Base-by-base conservation (phyloP, 345 rosid species). In the Arabidopsis suecica region DNA sequence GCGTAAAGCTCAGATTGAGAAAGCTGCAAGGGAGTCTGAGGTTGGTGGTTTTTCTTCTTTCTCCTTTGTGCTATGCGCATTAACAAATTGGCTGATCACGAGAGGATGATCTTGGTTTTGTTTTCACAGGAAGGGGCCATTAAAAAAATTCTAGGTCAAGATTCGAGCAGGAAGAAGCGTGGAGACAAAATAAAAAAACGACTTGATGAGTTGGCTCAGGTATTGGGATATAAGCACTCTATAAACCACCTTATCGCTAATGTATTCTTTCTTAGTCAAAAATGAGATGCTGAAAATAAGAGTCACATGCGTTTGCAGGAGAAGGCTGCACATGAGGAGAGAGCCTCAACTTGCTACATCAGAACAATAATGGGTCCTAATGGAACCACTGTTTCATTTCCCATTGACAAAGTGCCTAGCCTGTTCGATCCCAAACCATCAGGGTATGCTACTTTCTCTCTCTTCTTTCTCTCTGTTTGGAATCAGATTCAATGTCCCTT, bases 131-230 rank as follows among this genome's bases (percentile, higher is more conserved):
- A 87, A 42, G 97, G 87, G 80, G 99, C 98, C 66, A 93, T 93
- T 33, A 82, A 89, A 62, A 96, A 93, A 87, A 93, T 96, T 72
- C 98, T 93, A 8, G 97, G 98, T 55, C 98, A 93, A 82, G 97
- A 91, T 82, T 93, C 99, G 10, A 84, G 69, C 79, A 79, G 97
- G 83, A 91, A 89, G 93, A 96, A 91, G 73, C 88, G 90, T 51
- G 97, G 89, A 80, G 94, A 85, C 48, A 88, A 92, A 82, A 85
- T 75, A 0, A 92, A 90, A 78, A 90, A 84, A 78, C 92, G 90
- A 23, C 96, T 72, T 58, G 97, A 89, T 80, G 99, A 91, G 77
- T 14, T 91, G 79, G 94, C 89, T 41, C 94, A 88, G 97, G 97
- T 90, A 86, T 47, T 73, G 47, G 47, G 66, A 44, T 20, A 13